A percentile compares a stretch with the other conserved stretches of the same genome.
phyloP scores from a whole-genome alignment of 345 rosid genomes.

The Xanthoceras sorbifolium region DNA sequence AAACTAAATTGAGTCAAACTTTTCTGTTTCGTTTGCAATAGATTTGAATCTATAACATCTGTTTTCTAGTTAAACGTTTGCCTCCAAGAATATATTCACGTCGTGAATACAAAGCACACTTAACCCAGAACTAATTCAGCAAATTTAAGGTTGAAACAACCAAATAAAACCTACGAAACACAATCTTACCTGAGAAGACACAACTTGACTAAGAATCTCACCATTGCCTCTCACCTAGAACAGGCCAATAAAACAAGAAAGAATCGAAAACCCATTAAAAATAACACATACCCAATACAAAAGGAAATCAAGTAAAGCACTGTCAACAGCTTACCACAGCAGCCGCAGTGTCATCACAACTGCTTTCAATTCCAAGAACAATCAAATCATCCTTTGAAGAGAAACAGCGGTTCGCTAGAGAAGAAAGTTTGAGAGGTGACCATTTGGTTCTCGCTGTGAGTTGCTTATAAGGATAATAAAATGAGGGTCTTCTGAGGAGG shows the following conservation, averaged over 20 bases:
- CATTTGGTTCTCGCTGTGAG: slow-evolving; percentile 11
- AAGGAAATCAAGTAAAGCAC: background rate
- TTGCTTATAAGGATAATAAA: slow-evolving; percentile 17
- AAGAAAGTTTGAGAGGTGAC: slow-evolving; percentile 25
- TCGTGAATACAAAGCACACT: too few species aligned
- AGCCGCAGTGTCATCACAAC: slow-evolving; percentile 97
- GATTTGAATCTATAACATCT: too few species aligned
- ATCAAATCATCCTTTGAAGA: slow-evolving; percentile 52
- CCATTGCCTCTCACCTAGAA: slow-evolving; percentile 81
- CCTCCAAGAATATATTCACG: too few species aligned
- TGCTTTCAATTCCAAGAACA: slow-evolving; percentile 93
- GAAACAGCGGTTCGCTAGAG: slow-evolving; percentile 22
- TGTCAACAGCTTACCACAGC: slow-evolving; percentile 63
- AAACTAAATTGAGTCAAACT: background rate
- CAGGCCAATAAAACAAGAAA: background rate
- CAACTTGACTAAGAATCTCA: slow-evolving; percentile 88
- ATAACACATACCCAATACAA: background rate
- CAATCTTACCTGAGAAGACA: slow-evolving; percentile 80
- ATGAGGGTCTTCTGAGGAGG: slow-evolving; percentile 29
- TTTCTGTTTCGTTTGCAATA: background rate
- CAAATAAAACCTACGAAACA: slow-evolving; percentile 12
- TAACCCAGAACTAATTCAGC: background rate
- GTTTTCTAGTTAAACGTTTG: too few species aligned
- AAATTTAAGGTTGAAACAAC: background rate
- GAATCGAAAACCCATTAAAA: background rate